phyloP scores from a whole-genome alignment of 441 rosid species.

The Jatropha podagrica region DNA sequence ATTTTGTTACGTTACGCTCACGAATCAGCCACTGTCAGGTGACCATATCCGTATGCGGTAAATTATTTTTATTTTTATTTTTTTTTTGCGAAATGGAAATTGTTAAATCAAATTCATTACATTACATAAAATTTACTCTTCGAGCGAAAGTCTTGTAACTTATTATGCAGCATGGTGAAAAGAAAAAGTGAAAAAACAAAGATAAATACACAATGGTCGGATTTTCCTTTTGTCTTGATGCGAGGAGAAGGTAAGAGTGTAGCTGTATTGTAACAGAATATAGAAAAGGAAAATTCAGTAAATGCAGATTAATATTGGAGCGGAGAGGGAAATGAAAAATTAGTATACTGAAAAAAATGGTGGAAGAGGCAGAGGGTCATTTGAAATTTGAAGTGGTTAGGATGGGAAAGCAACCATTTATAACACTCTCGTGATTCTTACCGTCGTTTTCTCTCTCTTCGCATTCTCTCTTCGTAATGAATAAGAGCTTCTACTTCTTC shows the following conservation, averaged over 20 bases:
- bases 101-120: no score
- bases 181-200: not conserved
- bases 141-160: no score
- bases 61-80: no score
- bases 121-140: no score
- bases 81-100: no score
- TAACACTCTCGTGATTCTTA: slow-evolving; percentile 22
- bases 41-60: no score
- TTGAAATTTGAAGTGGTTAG: slow-evolving; percentile 14
- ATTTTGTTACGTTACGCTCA: no score
- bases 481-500: not conserved
- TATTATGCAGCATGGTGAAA: not conserved
- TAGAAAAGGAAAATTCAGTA: no score
- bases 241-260: not conserved
- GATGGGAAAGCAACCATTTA: slow-evolving; percentile 9
- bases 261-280: no score
- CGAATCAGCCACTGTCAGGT: no score
- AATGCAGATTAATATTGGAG: not conserved
- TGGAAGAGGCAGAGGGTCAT: not conserved
- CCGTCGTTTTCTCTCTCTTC: not conserved
- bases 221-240: not conserved
- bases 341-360: not conserved
- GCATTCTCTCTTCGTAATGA: not conserved
- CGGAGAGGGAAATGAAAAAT: not conserved
- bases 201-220: not conserved